A percentile compares a stretch with the other conserved stretches of the same genome.
Conservation (phyloP, 2,329 filamentous ascomycete genomes). For the Xylariales sp. region DNA sequence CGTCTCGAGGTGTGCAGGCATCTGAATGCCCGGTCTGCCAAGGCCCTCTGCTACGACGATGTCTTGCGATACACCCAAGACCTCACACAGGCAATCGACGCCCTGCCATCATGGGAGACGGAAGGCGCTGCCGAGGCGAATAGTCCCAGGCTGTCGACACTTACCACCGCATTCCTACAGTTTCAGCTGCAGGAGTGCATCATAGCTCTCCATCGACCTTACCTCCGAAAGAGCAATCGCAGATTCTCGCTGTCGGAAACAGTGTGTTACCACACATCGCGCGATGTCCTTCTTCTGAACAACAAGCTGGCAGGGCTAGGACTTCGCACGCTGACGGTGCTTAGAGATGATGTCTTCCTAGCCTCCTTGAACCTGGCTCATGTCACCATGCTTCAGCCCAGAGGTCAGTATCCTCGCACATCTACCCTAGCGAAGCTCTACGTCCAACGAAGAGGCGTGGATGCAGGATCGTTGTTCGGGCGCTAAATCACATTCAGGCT, state of each 20-base stretch:
- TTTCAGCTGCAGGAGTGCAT: conserved; percentile 20
- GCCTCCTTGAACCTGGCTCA: neutral
- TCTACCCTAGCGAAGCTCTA: no score
- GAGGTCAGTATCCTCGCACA: no score
- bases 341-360: conserved; percentile 10
- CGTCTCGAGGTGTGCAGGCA: neutral
- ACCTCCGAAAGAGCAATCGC: conserved; percentile 10
- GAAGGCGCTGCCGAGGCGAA: neutral
- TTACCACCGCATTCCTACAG: conserved; percentile 14
- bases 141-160: neutral
- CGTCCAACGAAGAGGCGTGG: no score
- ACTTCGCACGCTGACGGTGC: conserved; percentile 10
- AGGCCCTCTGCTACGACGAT: conserved; percentile 15
- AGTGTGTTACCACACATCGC: conserved; percentile 16
- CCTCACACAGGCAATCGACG: conserved; percentile 16
- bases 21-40: conserved; percentile 6
- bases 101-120: conserved; percentile 14
- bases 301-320: conserved; percentile 13
- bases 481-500: no score
- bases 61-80: conserved; percentile 19
- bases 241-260: conserved; percentile 19
- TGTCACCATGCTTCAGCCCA: neutral
- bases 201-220: conserved; percentile 20
- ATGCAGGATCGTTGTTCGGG: no score
- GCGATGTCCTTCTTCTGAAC: conserved; percentile 18